Evolutionary conservation across 2,329 filamentous ascomycete species (phyloP).

Genomic region (Epichloe scottii): DNA sequence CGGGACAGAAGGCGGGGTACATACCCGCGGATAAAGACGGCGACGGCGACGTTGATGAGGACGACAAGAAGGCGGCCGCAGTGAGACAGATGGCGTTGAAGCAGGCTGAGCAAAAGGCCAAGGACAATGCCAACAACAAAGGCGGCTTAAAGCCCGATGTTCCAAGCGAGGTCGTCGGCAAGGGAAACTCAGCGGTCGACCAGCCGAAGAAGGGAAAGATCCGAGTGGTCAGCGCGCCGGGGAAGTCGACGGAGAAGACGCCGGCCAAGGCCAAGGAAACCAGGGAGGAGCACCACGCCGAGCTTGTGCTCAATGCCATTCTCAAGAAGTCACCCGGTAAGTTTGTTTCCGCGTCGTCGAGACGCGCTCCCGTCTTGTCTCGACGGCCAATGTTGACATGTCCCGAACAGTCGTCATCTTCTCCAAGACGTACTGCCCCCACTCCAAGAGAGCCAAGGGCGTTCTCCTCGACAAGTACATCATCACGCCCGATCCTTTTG

Average conservation of each 20-base stretch:
- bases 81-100: slow-evolving; percentile 50
- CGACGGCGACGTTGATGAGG: slow-evolving; percentile 43
- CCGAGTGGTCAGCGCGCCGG: slow-evolving; percentile 8
- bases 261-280: slow-evolving; percentile 29
- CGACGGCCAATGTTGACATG: not conserved
- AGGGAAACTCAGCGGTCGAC: slow-evolving; percentile 43
- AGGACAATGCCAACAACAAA: slow-evolving; percentile 40
- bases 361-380: not conserved
- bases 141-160: slow-evolving; percentile 39
- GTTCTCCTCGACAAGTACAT: slow-evolving; percentile 74
- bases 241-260: slow-evolving; percentile 2
- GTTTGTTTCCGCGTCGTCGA: slow-evolving; percentile 17
- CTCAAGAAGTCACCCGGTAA: slow-evolving; percentile 74
- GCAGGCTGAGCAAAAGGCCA: slow-evolving; percentile 56
- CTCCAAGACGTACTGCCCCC: slow-evolving; percentile 86
- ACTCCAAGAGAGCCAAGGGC: slow-evolving; percentile 72
- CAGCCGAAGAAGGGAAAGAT: slow-evolving; percentile 26
- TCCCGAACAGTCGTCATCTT: slow-evolving; percentile 71
- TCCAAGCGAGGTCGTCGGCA: slow-evolving; percentile 44
- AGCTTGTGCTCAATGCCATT: slow-evolving; percentile 63
- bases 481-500: slow-evolving; percentile 69
- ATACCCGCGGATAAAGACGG: slow-evolving; percentile 36
- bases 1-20: slow-evolving; percentile 24
- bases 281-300: slow-evolving; percentile 49
- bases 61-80: slow-evolving; percentile 36